These are phyloP conservation scores for Santalum album DNA, from an alignment of 164 flowering plant genomes.

Conservation along the genomic window DNA sequence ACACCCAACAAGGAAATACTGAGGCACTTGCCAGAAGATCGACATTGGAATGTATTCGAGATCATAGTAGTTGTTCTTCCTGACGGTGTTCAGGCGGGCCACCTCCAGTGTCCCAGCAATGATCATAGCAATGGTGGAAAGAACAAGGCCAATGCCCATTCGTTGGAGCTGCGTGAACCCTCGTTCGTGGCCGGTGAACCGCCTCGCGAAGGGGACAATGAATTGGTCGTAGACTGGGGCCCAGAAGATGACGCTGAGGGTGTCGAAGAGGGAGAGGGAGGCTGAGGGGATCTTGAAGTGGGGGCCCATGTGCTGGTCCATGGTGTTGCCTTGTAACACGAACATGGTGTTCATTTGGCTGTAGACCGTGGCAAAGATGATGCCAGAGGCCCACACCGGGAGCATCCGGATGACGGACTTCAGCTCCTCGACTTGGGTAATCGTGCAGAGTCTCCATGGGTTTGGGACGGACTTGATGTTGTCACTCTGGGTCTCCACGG, in stretches of 20 bases:
- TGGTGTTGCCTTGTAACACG: conserved; percentile 36
- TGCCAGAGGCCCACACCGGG: conserved; percentile 44
- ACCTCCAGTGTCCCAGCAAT: conserved; percentile 28
- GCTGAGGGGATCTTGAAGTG: conserved; percentile 40
- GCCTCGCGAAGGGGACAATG: conserved; percentile 27
- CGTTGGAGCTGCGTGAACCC: conserved; percentile 45
- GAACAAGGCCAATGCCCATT: conserved; percentile 34
- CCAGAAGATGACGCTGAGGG: conserved; percentile 45
- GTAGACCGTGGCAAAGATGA: conserved; percentile 31
- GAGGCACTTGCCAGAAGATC: conserved; percentile 52
- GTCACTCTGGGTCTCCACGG: conserved; percentile 24
- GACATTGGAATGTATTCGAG: conserved; percentile 26
- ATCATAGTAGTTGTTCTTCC: conserved; percentile 15
- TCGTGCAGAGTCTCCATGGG: conserved; percentile 42
- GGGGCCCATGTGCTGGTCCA: conserved; percentile 34
- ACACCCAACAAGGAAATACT: conserved; percentile 39
- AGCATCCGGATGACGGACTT: conserved; percentile 29
- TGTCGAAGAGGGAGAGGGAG: conserved; percentile 41
- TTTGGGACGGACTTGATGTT: conserved; percentile 6
- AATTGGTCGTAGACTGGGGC: conserved; percentile 26
- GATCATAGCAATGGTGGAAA: conserved; percentile 30
- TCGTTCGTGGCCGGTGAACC: conserved; percentile 23
- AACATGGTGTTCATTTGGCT: conserved; percentile 42
- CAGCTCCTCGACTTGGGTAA: conserved; percentile 45
- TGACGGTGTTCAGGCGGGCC: conserved; percentile 19